These are phyloP conservation scores for Saccharomyces kudriavzevii DNA, from an alignment of 805 yeast species.

Conservation along the genomic window DNA sequence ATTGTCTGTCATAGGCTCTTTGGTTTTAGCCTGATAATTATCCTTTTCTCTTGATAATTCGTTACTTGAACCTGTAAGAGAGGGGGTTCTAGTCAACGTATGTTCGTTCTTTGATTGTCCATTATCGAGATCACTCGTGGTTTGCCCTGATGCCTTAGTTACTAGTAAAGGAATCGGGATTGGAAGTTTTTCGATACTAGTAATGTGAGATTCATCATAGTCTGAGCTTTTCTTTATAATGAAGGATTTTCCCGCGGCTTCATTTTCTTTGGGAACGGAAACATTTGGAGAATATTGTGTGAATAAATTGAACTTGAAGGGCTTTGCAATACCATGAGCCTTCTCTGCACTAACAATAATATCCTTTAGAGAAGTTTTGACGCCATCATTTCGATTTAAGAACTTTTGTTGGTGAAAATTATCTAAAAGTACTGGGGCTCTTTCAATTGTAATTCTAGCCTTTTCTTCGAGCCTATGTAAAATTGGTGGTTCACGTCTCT, in stretches of 20 bases:
- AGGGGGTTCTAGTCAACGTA: not conserved
- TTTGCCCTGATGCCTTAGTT: not conserved
- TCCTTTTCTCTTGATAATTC: not conserved
- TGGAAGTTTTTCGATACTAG: constrained; percentile 18
- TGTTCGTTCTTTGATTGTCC: not conserved
- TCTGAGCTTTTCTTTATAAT: constrained; percentile 4
- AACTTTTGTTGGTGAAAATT: constrained; percentile 4
- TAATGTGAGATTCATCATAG: constrained; percentile 20
- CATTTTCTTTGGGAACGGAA: not conserved
- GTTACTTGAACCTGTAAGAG: not conserved
- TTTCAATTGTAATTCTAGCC: constrained; percentile 15
- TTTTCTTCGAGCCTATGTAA: constrained; percentile 11
- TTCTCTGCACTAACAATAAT: not conserved
- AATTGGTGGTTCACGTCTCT: constrained; percentile 24
- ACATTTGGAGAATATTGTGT: not conserved
- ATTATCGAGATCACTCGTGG: not conserved
- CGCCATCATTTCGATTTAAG: not conserved
- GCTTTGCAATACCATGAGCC: not conserved
- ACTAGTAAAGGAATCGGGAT: constrained; percentile 15
- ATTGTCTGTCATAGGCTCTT: not conserved
- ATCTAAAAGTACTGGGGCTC: constrained; percentile 11
- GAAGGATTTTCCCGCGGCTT: constrained; percentile 3
- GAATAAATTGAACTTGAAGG: not conserved
- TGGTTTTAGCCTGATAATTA: not conserved
- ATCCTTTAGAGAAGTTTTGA: not conserved